Evolutionary conservation across 1,139 yeast species (phyloP).

Genomic region (Kodamaea sp.): DNA sequence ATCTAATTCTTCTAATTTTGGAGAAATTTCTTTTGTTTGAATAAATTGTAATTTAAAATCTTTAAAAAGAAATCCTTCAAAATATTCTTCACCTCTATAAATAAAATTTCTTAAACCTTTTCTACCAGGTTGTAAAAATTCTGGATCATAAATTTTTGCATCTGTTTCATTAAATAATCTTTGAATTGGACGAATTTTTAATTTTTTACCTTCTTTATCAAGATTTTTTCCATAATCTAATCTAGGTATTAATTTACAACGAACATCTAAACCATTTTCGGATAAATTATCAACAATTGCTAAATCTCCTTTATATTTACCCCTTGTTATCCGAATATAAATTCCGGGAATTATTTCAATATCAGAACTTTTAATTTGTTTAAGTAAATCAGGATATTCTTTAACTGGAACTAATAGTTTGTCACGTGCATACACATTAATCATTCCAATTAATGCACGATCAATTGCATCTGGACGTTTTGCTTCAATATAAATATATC

Average conservation of each 20-base stretch:
- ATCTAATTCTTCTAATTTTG: slow-evolving; percentile 85
- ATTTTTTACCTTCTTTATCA: slow-evolving; percentile 53
- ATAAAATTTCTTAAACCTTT: slow-evolving; percentile 64
- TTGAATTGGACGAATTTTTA: slow-evolving; percentile 74
- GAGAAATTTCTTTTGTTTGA: slow-evolving; percentile 81
- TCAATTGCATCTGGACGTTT: slow-evolving; percentile 90
- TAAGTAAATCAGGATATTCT: slow-evolving; percentile 89
- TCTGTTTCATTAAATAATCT: slow-evolving; percentile 78
- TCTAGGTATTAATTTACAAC: slow-evolving; percentile 89
- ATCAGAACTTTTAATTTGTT: slow-evolving; percentile 86
- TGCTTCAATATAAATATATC: slow-evolving; percentile 92
- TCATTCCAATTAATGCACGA: slow-evolving; percentile 83
- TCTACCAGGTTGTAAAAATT: slow-evolving; percentile 65
- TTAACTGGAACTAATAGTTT: slow-evolving; percentile 90
- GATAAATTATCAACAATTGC: slow-evolving; percentile 92
- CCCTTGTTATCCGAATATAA: slow-evolving; percentile 85
- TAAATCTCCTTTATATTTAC: slow-evolving; percentile 88
- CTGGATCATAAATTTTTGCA: slow-evolving; percentile 51
- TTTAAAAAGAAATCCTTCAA: slow-evolving; percentile 81
- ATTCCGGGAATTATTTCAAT: slow-evolving; percentile 88
- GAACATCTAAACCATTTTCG: slow-evolving; percentile 91
- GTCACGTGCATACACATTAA: slow-evolving; percentile 68
- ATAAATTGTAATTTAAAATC: slow-evolving; percentile 81
- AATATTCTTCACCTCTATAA: slow-evolving; percentile 84
- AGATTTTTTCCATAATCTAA: slow-evolving; percentile 78